Evolutionary conservation across 1,284 basidiomycete genomes (phyloP), one percentile per base, ranked within the genome.

Genomic region (Ceratobasidium sp.): DNA sequence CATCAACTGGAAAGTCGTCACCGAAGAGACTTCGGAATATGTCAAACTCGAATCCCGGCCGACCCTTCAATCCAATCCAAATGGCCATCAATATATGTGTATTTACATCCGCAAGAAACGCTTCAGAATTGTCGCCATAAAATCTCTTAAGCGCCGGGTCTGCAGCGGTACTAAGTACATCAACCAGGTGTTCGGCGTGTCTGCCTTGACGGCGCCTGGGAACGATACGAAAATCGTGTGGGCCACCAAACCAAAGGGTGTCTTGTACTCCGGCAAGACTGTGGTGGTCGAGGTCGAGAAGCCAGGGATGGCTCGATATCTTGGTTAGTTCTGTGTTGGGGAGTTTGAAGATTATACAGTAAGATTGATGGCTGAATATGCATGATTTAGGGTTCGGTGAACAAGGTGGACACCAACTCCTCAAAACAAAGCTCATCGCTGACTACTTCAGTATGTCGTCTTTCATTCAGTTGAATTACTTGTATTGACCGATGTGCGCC

Each of bases 381-480:
- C 40, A 46, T 33, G n/a, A 42, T 53, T 55, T 53, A 58, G 77
- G 77, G 12, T 78, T 78, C 42, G 77, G 77, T 7, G 77, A 78
- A 26, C 77, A 78, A 49, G 77, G 77, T 15, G 77, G 77, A 58
- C 55, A 64, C 26, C 70, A 73, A 39, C 58, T 78, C n/a, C 77
- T 78, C 33, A 78, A 73, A 33, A 73, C 70, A 6, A 71, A 71
- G 28, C 55, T 56, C 15, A 39, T 66, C 20, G 26, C 73, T 15
- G 71, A 78, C 55, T 78, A 73, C 42, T 78, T 72, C 39, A 66
- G 77, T 67, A 18, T 20, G 77, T 71, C 15, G 9, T 26, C 23
- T 39, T 9, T 40, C 33, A n/a, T n/a, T n/a, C 18, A 4, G 44
- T 53, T 15, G 23, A 20, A 23, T 46, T 26, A 28, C 18, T 66